Conservation (phyloP, 1,139 yeast genomes). For the Spathaspora sp. region DNA sequence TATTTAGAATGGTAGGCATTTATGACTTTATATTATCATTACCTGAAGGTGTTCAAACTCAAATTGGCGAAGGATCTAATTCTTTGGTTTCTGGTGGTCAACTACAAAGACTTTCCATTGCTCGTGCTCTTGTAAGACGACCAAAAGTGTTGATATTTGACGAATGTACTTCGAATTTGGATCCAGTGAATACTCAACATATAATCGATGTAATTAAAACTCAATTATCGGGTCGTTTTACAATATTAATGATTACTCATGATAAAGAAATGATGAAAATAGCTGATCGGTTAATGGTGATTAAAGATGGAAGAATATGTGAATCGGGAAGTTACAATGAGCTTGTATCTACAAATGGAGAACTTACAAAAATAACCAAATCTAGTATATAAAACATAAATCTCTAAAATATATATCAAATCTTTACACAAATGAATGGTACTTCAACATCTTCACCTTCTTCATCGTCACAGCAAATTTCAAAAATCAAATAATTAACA, state of each 20-base stretch:
- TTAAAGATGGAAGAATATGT: constrained; percentile 44
- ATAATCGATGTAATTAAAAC: constrained; percentile 44
- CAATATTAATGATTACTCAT: constrained; percentile 61
- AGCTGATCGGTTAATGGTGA: constrained; percentile 41
- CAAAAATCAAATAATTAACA: constrained; percentile 76
- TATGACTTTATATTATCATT: constrained; percentile 49
- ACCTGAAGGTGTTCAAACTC: constrained; percentile 58
- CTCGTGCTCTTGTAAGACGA: constrained; percentile 64
- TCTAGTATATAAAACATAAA: constrained; percentile 3
- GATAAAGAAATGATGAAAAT: constrained; percentile 53
- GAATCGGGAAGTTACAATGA: constrained; percentile 27
- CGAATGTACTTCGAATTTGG: constrained; percentile 81
- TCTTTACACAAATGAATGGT: constrained; percentile 72
- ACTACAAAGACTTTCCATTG: constrained; percentile 72
- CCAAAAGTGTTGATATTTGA: constrained; percentile 69
- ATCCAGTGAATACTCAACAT: constrained; percentile 48
- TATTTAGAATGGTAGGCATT: constrained; percentile 49
- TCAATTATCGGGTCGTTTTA: constrained; percentile 30
- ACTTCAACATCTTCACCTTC: constrained; percentile 95
- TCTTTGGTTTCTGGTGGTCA: constrained; percentile 76
- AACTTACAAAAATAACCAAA: constrained; percentile 15
- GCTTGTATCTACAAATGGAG: constrained; percentile 16
- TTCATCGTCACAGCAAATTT: constrained; percentile 88
- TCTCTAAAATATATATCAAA: constrained; percentile 11
- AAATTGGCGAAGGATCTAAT: constrained; percentile 50